Conservation (phyloP, 176 grass and related monocot genomes). For the Pontederia crassipes region DNA sequence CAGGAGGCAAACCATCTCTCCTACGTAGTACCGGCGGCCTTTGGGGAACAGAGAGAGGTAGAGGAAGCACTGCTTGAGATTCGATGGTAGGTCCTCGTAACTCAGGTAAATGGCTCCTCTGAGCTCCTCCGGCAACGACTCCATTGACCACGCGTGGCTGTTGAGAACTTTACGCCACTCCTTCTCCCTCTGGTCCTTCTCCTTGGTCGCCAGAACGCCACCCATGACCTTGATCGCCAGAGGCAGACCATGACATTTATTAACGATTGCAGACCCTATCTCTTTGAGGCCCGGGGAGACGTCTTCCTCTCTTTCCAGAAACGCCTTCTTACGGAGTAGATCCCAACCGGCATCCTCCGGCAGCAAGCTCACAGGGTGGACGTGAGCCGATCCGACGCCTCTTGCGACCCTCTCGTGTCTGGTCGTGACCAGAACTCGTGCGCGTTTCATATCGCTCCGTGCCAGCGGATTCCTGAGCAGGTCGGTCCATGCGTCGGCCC, state of each 20-base stretch:
- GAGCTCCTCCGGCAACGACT: not conserved
- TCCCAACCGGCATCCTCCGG: not conserved
- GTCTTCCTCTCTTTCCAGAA: not conserved
- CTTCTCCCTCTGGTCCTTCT: not conserved
- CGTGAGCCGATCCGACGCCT: not conserved
- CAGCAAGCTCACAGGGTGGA: not conserved
- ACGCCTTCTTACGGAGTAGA: not conserved
- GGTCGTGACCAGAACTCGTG: constrained; percentile 26
- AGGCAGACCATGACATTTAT: not conserved
- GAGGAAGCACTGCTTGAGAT: constrained; percentile 44
- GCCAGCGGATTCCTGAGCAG: constrained; percentile 16
- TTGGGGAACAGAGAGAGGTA: constrained; percentile 27
- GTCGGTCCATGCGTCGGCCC: constrained; percentile 10
- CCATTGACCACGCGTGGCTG: not conserved
- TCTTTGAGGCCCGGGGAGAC: not conserved
- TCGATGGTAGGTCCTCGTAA: constrained; percentile 20
- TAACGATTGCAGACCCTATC: not conserved
- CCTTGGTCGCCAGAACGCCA: not conserved
- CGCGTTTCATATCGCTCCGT: not conserved
- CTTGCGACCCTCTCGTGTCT: not conserved
- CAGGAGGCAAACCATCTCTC: constrained; percentile 15
- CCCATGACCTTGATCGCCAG: not conserved
- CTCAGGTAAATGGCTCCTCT: constrained; percentile 30
- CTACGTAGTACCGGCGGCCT: not conserved
- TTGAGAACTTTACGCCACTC: not conserved